Base-by-base conservation (phyloP, 2,329 filamentous ascomycete species). In the Trichophyton verrucosum region DNA sequence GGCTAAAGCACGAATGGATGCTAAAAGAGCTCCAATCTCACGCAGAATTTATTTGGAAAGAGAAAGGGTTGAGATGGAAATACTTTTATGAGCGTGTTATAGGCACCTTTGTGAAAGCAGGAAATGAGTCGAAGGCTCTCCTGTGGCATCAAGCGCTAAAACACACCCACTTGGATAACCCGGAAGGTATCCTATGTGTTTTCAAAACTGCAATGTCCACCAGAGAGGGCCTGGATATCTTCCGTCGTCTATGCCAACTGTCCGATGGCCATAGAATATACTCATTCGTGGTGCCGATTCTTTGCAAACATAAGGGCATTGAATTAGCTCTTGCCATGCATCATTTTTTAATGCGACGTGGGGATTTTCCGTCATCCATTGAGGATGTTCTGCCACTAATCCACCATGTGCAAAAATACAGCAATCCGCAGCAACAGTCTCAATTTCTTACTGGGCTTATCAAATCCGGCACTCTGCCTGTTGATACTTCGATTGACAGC, bases 281-380 rank as follows among this genome's bases (percentile, higher is more conserved):
- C 64, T 67, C 67, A 2, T 70, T 68, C 24, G 66, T 77, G n/a
- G 72, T 81, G 27, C 69, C 74, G 15, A 63, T 65, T 17, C 66
- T 81, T 1, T 73, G 76, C 65, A 64, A 69, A 5, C 67, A 69
- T 40, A 71, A 73, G 24, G 65, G 73, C 44, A 69, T 72, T 57
- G 65, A 73, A 20, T 67, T 74, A 60, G 77, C 78, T 33, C 66
- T 77, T 7, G 68, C 69, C 17, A 79, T 80, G 76, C 80, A 82
- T 64, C 65, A 70, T 30, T 75, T 77, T 58, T 66, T 81, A 8
- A 60, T 77, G 20, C 63, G 68, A 24, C 68, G 70, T 47, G 66
- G 70, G 30, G 79, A 81, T 62, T 65, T 76, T 57, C 79, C 80
- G 15, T 60, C 61, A 27, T 68, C 64, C 0, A 68, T 72, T 3